Base-by-base conservation (phyloP, 139 green algal species). In the Limnomonas spitsbergensis region DNA sequence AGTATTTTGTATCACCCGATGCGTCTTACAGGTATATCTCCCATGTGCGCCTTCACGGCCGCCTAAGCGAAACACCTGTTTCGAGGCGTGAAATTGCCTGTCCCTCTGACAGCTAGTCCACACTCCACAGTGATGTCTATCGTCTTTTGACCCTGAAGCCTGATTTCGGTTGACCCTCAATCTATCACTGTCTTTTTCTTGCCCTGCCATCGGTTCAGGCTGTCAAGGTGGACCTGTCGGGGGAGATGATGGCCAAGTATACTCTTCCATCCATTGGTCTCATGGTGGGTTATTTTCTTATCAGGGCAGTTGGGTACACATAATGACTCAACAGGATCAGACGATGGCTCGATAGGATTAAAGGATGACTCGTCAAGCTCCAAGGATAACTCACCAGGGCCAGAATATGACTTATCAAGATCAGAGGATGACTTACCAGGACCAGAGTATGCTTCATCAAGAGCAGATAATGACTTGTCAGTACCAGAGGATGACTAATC, bases 261-360 rank as follows among this genome's bases (percentile, higher is more conserved):
- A 85, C 84, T 0, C 71, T 89, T 40, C 79, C 81, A 35, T 86
- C 80, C 2, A 76, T 87, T 29, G 84, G 39, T 9, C 78, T 89
- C 20, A 86, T 89, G 78, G 84, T 77, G 32, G 4, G 67, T 24
- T 34, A 6, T 73, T 4, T 34, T 54, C 9, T 54, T 6, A 9
- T 27, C 6, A 9, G 42, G 42, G 6, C 9, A 27, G 7, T 9
- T 54, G 42, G 9, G 9, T 54, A 6, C 42, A 54, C 42, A 9
- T n/a, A n/a, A n/a, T n/a, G n/a, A n/a, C n/a, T n/a, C n/a, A n/a
- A n/a, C n/a, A n/a, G n/a, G n/a, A n/a, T n/a, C n/a, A n/a, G n/a
- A n/a, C n/a, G n/a, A n/a, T n/a, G n/a, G n/a, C n/a, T n/a, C n/a
- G n/a, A n/a, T n/a, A n/a, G n/a, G n/a, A n/a, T n/a, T n/a, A n/a